Evolutionary conservation across 2,329 filamentous ascomycete species (phyloP), one percentile per base, ranked within the genome.

Genomic region (Gnomoniopsis sp.): DNA sequence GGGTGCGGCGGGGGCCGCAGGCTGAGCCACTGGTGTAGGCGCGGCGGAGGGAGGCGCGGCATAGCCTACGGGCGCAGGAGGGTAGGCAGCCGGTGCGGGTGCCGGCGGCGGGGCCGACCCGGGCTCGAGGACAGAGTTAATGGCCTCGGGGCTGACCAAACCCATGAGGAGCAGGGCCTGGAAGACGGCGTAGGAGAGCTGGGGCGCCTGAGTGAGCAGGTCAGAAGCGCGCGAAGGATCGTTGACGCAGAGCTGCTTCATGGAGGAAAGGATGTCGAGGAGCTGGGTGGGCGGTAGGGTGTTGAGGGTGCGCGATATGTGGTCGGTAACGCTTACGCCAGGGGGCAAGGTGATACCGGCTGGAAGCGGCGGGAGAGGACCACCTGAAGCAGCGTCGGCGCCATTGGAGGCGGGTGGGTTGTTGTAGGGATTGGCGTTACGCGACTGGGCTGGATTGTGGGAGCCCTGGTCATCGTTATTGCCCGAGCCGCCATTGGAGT

Each of bases 171-270:
- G 84, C 11, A 98, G 83, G 23, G 93, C 90, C 75, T 98, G 93
- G 76, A 98, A 98, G 65, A 98, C 89, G 59, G 95, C 95, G 68
- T 96, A 98, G 4, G 91, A 87, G 48, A 99, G 86, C 75, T 99
- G 95, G 0, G 95, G 95, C 1, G 93, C 92, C 76, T 93, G 89
- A 62, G 88, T 83, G 46, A 99, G 84, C 44, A 98, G 85, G 69
- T 96, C 91, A 0, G 88, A 92, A 3, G 93, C 93, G 69, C 91
- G 89, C 21, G 83, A 81, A 2, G 93, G 92, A 66, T 98, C 92
- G 23, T 82, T 85, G 53, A 86, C 85, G n/a, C 91, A 91, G 14
- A 98, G 80, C 3, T 87, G 85, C 75, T 98, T 98, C 90, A 98
- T 96, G 72, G 98, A 93, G 10, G 88, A 87, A 61, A 99, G 85